phyloP scores from a whole-genome alignment of 2,329 filamentous ascomycete species.

The Penicillium fuscoglaucum region DNA sequence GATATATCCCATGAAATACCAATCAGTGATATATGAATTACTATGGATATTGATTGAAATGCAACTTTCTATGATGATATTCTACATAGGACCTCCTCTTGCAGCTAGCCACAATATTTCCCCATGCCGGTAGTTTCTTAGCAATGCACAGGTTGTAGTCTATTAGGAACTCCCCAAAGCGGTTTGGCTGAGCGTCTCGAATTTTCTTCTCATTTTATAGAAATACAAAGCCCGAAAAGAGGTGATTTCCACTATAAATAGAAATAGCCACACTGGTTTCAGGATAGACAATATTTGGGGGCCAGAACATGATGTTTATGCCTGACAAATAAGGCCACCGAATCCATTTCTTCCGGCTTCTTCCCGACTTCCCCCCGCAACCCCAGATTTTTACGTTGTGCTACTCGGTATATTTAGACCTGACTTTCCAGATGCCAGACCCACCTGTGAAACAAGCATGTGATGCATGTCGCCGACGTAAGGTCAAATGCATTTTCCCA shows the following conservation, averaged over 20 bases:
- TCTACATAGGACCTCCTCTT: neutral
- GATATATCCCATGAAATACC: neutral
- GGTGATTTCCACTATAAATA: neutral
- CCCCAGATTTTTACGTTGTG: neutral
- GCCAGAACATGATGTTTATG: neutral
- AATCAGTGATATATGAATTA: neutral
- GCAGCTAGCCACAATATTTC: neutral
- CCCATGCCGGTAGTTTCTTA: neutral
- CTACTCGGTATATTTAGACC: neutral
- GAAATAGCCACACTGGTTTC: neutral
- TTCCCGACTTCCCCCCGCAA: slow-evolving; percentile 12
- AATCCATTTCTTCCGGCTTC: slow-evolving; percentile 1
- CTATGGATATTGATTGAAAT: neutral
- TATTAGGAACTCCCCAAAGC: neutral
- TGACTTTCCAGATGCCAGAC: neutral
- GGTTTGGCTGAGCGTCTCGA: neutral
- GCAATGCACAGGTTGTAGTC: neutral
- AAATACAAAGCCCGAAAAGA: too few relatives aligned
- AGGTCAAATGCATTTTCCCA: slow-evolving; percentile 23
- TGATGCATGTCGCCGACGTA: slow-evolving; percentile 29
- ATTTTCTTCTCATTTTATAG: neutral
- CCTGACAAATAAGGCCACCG: slow-evolving; percentile 1
- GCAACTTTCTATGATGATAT: neutral
- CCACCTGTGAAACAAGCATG: slow-evolving; percentile 20
- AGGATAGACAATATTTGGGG: neutral